These are phyloP conservation scores for Ophiostoma piceae DNA, from an alignment of 2,329 filamentous ascomycete genomes.

Conservation along the genomic window DNA sequence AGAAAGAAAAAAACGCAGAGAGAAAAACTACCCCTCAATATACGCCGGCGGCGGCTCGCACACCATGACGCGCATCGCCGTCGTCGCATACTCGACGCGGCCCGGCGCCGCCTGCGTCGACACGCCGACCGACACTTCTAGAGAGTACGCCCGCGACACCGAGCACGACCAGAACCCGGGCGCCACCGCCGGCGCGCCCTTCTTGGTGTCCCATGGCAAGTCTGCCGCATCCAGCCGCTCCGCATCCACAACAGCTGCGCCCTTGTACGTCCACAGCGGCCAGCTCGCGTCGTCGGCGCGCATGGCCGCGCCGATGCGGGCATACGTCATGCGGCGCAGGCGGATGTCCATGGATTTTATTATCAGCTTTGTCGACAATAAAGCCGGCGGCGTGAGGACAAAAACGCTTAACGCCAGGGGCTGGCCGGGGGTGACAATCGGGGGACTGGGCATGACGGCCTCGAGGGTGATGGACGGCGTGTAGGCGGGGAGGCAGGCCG, in stretches of 20 bases:
- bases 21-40: neutral
- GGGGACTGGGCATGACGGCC: conserved; percentile 6
- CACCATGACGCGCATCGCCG: conserved; percentile 1
- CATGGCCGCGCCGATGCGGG: conserved; percentile 3
- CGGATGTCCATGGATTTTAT: neutral
- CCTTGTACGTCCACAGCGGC: conserved; percentile 7
- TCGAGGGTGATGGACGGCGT: conserved; percentile 15
- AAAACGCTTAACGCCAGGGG: neutral
- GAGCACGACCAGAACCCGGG: conserved; percentile 15
- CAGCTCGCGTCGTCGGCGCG: conserved; percentile 11
- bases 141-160: neutral
- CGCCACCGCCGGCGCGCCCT: neutral
- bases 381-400: neutral
- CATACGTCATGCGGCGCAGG: neutral
- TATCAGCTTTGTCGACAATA: neutral
- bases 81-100: conserved; percentile 1
- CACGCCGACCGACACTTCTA: conserved; percentile 12
- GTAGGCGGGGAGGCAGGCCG: conserved; percentile 16
- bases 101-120: neutral
- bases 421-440: conserved; percentile 15
- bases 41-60: conserved; percentile 17
- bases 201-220: neutral
- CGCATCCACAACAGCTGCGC: neutral
- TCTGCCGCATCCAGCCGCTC: neutral
- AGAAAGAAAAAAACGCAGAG: neutral